Evolutionary conservation across 495 filamentous ascomycete genomes (phyloP).

Genomic region (Trichodelitschia bisporula): DNA sequence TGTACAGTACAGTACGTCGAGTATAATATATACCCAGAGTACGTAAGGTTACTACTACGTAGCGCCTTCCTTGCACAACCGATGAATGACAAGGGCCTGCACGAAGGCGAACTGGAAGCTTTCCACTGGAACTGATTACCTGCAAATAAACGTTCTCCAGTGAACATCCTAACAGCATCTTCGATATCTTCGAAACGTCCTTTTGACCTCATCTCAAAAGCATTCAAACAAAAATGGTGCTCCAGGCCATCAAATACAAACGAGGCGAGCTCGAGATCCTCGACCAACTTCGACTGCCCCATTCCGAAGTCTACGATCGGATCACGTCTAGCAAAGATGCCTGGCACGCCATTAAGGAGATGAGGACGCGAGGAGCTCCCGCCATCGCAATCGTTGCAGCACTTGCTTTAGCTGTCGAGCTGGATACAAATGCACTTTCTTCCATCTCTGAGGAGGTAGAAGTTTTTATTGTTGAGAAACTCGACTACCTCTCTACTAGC

Average conservation of each 20-base stretch:
- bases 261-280: conserved; percentile 60
- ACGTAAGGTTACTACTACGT: too few species aligned
- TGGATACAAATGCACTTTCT: conserved; percentile 20
- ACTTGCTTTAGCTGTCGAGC: conserved; percentile 56
- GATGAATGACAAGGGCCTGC: too few species aligned
- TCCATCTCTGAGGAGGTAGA: conserved; percentile 29
- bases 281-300: conserved; percentile 78
- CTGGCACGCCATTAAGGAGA: conserved; percentile 77
- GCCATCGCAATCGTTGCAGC: conserved; percentile 95
- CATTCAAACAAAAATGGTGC: conserved; percentile 28
- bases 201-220: too few species aligned
- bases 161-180: not conserved
- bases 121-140: too few species aligned
- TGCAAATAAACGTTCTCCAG: not conserved
- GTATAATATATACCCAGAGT: too few species aligned
- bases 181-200: not conserved
- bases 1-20: too few species aligned
- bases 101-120: too few species aligned
- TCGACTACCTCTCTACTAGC: conserved; percentile 66
- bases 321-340: conserved; percentile 56
- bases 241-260: conserved; percentile 74
- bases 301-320: conserved; percentile 53
- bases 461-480: conserved; percentile 39
- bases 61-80: too few species aligned
- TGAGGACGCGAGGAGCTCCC: conserved; percentile 83